Conservation (phyloP, 2,329 filamentous ascomycete species). For the Penicillium paneum region DNA sequence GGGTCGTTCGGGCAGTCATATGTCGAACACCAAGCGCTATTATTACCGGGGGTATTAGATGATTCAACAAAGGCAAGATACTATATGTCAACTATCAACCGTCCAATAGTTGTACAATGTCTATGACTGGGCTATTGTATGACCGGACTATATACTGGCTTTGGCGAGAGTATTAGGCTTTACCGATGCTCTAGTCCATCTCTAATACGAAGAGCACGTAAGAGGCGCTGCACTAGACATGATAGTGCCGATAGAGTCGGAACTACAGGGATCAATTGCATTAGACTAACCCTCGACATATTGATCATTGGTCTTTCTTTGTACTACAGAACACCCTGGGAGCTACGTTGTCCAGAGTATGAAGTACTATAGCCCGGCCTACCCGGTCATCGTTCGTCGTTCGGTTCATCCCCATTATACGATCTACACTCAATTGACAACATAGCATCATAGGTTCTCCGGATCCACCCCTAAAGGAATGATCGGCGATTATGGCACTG, state of each 20-base stretch:
- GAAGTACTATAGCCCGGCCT: not conserved
- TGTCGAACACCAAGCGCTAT: too few species aligned
- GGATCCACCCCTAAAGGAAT: slow-evolving; percentile 11
- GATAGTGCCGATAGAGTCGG: slow-evolving; percentile 2
- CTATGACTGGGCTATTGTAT: too few species aligned
- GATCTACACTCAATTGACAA: not conserved
- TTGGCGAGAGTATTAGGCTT: too few species aligned
- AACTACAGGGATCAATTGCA: not conserved
- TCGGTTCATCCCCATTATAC: not conserved
- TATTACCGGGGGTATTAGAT: too few species aligned
- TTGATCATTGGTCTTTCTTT: slow-evolving; percentile 1
- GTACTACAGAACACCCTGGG: not conserved
- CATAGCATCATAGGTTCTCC: not conserved
- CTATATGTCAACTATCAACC: too few species aligned
- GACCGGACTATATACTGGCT: too few species aligned
- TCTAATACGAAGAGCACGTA: slow-evolving; percentile 15
- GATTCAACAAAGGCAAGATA: too few species aligned
- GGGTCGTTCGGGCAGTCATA: not conserved
- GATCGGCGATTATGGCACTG: slow-evolving; percentile 13
- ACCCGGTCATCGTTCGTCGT: too few species aligned
- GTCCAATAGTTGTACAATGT: too few species aligned
- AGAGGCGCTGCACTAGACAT: slow-evolving; percentile 12
- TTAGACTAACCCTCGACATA: not conserved
- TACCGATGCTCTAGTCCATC: not conserved
- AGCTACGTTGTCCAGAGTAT: not conserved